phyloP scores from a whole-genome alignment of 1,139 yeast genomes.

The Geotrichum citri-aurantii region DNA sequence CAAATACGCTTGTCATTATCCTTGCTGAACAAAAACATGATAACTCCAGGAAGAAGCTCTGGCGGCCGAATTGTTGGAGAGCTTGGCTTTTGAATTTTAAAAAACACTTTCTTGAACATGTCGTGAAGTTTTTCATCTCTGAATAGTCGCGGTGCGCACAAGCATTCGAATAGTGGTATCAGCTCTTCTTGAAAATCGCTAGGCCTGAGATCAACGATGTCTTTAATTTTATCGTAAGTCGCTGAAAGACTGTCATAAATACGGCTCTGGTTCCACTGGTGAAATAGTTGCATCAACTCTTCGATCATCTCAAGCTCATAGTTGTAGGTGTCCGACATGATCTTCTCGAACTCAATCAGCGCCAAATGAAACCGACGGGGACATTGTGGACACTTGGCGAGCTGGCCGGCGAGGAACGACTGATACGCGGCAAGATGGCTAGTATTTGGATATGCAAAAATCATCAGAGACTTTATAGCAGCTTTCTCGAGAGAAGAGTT shows the following conservation, averaged over 20 bases:
- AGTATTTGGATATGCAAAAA: conserved; percentile 18
- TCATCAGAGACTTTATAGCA: conserved; percentile 12
- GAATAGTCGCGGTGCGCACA: conserved; percentile 27
- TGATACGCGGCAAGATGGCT: conserved; percentile 14
- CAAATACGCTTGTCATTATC: conserved; percentile 28
- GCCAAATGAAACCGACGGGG: conserved; percentile 18
- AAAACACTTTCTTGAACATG: conserved; percentile 25
- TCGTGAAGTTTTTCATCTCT: conserved; percentile 15
- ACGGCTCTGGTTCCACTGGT: conserved; percentile 24
- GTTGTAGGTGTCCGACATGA: conserved; percentile 16
- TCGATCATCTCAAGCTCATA: conserved; percentile 22
- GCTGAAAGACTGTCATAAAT: conserved; percentile 19
- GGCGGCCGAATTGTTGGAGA: conserved; percentile 26
- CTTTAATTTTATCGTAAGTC: conserved; percentile 16
- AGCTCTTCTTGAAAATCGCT: conserved; percentile 21
- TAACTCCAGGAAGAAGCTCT: conserved; percentile 31
- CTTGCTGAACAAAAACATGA: conserved; percentile 29
- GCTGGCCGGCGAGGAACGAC: conserved; percentile 10
- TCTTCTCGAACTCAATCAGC: conserved; percentile 12
- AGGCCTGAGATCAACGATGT: conserved; percentile 16
- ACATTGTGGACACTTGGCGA: conserved; percentile 13
- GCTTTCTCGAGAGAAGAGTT: conserved; percentile 14
- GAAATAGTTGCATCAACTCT: conserved; percentile 21
- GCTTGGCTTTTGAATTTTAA: conserved; percentile 27
- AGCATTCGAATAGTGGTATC: conserved; percentile 26